These are phyloP conservation scores for Colletotrichum musicola DNA, from an alignment of 2,329 filamentous ascomycete species.

Conservation along the genomic window DNA sequence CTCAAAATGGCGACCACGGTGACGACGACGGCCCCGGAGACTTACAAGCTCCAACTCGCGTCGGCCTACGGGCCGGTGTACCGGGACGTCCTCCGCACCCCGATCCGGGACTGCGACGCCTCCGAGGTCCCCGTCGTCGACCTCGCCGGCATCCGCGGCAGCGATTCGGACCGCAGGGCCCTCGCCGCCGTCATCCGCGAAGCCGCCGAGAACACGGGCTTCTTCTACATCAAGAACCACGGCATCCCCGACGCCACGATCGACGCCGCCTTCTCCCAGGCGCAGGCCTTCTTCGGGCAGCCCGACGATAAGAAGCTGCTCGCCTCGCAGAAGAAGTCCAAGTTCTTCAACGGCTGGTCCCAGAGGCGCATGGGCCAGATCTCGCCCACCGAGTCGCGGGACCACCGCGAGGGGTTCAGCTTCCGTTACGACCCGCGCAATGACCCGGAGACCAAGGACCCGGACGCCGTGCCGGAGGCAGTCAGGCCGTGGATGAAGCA, in stretches of 20 bases:
- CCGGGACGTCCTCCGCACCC: constrained; percentile 55
- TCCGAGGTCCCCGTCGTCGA: constrained; percentile 62
- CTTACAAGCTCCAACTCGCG: constrained; percentile 57
- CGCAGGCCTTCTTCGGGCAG: constrained; percentile 48
- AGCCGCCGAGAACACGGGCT: constrained; percentile 58
- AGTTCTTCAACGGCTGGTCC: constrained; percentile 53
- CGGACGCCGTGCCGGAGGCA: constrained; percentile 29
- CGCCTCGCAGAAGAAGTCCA: constrained; percentile 43
- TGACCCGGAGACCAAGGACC: constrained; percentile 55
- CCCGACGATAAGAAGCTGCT: constrained; percentile 45
- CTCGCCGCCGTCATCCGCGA: constrained; percentile 54
- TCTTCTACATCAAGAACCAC: constrained; percentile 62
- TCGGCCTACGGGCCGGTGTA: constrained; percentile 59
- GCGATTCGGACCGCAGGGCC: constrained; percentile 49
- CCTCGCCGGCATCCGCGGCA: constrained; percentile 51
- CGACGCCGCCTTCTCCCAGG: constrained; percentile 40
- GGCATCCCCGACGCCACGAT: constrained; percentile 52
- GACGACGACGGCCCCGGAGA: constrained; percentile 38
- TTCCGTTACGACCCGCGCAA: constrained; percentile 56
- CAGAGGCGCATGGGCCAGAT: constrained; percentile 43
- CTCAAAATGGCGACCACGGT: constrained; percentile 35
- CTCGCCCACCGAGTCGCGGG: constrained; percentile 47
- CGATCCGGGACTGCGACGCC: constrained; percentile 53
- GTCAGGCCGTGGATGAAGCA: constrained; percentile 40
- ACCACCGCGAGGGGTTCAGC: constrained; percentile 45